Conservation (phyloP, 2,329 filamentous ascomycete species). For the Colletotrichum sp. region DNA sequence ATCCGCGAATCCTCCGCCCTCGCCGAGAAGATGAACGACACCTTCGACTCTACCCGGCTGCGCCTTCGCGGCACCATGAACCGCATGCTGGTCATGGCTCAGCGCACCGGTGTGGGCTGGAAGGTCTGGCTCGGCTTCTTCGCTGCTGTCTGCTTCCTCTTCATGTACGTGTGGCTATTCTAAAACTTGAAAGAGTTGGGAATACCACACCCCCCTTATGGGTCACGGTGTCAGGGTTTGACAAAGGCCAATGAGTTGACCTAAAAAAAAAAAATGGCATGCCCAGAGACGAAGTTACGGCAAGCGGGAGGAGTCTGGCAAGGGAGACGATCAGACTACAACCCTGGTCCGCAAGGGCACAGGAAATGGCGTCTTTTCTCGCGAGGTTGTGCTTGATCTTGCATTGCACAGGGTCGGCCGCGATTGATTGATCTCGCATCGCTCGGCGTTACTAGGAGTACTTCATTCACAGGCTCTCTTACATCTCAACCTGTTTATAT, state of each 20-base stretch:
- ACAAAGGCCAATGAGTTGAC: background rate
- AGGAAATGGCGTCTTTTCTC: background rate
- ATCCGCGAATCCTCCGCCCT: slow-evolving; percentile 89
- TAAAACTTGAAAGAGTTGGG: slow-evolving; percentile 39
- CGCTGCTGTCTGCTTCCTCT: slow-evolving; percentile 78
- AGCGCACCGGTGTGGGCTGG: slow-evolving; percentile 94
- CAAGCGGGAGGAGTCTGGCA: background rate
- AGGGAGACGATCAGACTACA: background rate
- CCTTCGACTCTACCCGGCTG: slow-evolving; percentile 84
- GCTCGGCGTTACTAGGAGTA: slow-evolving; percentile 3
- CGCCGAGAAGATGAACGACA: slow-evolving; percentile 94
- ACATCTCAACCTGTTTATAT: background rate
- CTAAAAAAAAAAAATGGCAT: background rate
- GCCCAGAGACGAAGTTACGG: background rate
- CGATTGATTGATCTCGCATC: background rate
- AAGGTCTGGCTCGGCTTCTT: slow-evolving; percentile 94
- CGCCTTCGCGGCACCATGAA: slow-evolving; percentile 93
- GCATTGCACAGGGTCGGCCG: background rate
- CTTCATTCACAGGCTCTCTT: background rate
- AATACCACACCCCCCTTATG: background rate
- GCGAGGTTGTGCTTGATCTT: background rate
- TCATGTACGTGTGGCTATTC: slow-evolving; percentile 92
- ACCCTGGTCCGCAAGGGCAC: background rate
- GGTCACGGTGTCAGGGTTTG: background rate
- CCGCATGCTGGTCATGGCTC: slow-evolving; percentile 93